These are phyloP conservation scores for Syncephalastrum monosporum DNA, from an alignment of 371 early-diverging fungal genomes.

Conservation along the genomic window DNA sequence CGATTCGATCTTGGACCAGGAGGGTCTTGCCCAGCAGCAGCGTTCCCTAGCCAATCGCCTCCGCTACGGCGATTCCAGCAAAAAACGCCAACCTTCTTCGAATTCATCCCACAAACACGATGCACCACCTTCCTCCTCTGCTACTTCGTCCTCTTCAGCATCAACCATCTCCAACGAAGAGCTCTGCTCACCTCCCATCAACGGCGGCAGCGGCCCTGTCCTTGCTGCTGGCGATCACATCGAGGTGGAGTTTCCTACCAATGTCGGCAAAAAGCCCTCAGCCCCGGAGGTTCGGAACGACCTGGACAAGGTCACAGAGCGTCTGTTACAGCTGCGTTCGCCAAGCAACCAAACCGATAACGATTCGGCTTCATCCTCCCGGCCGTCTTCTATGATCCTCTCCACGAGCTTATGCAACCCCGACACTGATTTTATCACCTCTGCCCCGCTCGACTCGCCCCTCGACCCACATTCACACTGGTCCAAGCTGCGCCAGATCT, in stretches of 20 bases:
- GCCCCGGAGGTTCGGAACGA: slow-evolving; percentile 1
- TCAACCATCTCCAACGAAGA: slow-evolving; percentile 6
- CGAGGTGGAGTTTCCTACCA: slow-evolving; percentile 3
- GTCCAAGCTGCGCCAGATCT: slow-evolving; percentile 52
- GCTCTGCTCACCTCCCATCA: slow-evolving; percentile 1
- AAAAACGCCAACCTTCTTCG: not conserved
- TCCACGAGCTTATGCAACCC: slow-evolving; percentile 2
- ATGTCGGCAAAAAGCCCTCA: not conserved
- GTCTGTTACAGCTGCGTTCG: slow-evolving; percentile 14
- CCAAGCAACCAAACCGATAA: slow-evolving; percentile 3
- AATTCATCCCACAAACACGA: not conserved
- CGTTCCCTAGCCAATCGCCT: slow-evolving; percentile 13
- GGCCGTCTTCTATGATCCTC: slow-evolving; percentile 11
- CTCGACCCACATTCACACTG: slow-evolving; percentile 16
- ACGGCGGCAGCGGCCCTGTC: not conserved
- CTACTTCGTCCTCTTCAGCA: slow-evolving; percentile 17
- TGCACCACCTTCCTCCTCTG: slow-evolving; percentile 8
- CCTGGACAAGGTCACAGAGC: slow-evolving; percentile 14
- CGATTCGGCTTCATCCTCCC: slow-evolving; percentile 8
- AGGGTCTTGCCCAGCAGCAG: slow-evolving; percentile 9
- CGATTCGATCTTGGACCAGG: slow-evolving; percentile 1
- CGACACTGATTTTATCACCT: slow-evolving; percentile 14
- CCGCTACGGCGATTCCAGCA: not conserved
- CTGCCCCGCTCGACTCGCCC: slow-evolving; percentile 8
- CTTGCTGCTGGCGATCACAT: not conserved